Conservation (phyloP, 2,329 filamentous ascomycete genomes). For the Apiospora koreana region DNA sequence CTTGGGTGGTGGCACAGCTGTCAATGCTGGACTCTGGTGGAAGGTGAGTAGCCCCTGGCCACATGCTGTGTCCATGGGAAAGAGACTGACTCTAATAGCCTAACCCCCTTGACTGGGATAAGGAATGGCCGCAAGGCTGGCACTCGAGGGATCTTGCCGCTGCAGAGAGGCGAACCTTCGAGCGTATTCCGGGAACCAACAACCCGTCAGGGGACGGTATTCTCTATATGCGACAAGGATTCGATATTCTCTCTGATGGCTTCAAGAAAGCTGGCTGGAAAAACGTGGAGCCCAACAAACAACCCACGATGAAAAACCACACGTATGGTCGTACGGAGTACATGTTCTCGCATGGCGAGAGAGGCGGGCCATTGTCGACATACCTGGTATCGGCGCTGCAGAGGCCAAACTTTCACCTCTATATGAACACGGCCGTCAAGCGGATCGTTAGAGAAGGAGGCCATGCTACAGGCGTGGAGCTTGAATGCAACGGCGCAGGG, state of each 20-base stretch:
- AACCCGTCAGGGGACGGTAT: conserved; percentile 66
- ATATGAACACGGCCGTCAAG: conserved; percentile 65
- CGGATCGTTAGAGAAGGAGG: conserved; percentile 64
- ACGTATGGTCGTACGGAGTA: conserved; percentile 65
- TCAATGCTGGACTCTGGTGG: conserved; percentile 72
- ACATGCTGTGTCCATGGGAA: neutral
- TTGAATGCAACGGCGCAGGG: conserved; percentile 54
- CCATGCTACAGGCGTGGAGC: conserved; percentile 66
- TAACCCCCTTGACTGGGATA: conserved; percentile 67
- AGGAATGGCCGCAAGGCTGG: conserved; percentile 74
- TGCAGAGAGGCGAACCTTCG: conserved; percentile 64
- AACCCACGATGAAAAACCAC: conserved; percentile 65
- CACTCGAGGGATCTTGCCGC: conserved; percentile 61
- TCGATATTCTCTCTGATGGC: conserved; percentile 61
- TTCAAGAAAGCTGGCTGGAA: conserved; percentile 63
- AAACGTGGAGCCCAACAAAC: conserved; percentile 60
- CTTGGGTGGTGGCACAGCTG: conserved; percentile 65
- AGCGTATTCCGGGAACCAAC: conserved; percentile 69
- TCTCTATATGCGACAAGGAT: conserved; percentile 68
- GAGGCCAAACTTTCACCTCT: conserved; percentile 66
- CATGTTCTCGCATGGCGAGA: conserved; percentile 67
- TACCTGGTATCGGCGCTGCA: conserved; percentile 65
- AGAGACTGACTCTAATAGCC: conserved; percentile 39
- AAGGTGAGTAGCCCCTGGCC: conserved; percentile 25
- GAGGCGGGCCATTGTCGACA: conserved; percentile 70